Percentiles rank a stretch among this genome's conserved stretches.
These are phyloP conservation scores for Mycena metata DNA, from an alignment of 768 basidiomycete species.

Conservation along the genomic window DNA sequence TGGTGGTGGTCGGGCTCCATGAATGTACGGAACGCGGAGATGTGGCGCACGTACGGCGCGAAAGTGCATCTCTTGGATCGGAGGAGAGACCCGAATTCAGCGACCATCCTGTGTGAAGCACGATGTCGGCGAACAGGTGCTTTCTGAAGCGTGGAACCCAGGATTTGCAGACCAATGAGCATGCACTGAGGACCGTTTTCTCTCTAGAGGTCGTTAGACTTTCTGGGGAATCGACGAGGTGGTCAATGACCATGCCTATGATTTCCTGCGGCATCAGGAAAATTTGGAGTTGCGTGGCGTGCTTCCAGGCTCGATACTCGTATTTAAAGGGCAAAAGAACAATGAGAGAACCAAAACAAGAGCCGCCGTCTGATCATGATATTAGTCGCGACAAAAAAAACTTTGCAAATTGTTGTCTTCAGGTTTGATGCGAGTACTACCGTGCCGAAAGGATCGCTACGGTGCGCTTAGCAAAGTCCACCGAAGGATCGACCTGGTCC, in stretches of 20 bases:
- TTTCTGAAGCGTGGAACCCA: conserved; percentile 18
- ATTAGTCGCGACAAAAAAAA: no score
- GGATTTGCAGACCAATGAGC: conserved; percentile 24
- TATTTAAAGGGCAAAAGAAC: neutral
- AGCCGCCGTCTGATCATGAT: no score
- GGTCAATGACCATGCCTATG: conserved; percentile 15
- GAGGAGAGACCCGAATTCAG: neutral
- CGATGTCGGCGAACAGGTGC: conserved; percentile 14
- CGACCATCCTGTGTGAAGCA: neutral
- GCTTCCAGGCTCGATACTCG: no score
- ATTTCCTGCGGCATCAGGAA: conserved; percentile 23
- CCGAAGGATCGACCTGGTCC: no score
- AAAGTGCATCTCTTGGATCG: conserved; percentile 22
- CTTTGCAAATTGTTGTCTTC: no score
- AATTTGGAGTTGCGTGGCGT: no score
- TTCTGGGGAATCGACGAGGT: neutral
- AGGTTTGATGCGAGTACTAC: no score
- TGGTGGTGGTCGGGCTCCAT: neutral
- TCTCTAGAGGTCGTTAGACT: neutral
- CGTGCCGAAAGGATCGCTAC: no score
- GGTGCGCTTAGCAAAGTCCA: no score
- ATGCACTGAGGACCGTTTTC: conserved; percentile 3
- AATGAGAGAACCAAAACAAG: neutral
- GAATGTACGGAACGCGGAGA: conserved; percentile 18
- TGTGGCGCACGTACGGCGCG: conserved; percentile 13